Evolutionary conservation across 2,329 filamentous ascomycete genomes (phyloP), one percentile per base, ranked within the genome.

Genomic region (Thermomyces lanuginosus): DNA sequence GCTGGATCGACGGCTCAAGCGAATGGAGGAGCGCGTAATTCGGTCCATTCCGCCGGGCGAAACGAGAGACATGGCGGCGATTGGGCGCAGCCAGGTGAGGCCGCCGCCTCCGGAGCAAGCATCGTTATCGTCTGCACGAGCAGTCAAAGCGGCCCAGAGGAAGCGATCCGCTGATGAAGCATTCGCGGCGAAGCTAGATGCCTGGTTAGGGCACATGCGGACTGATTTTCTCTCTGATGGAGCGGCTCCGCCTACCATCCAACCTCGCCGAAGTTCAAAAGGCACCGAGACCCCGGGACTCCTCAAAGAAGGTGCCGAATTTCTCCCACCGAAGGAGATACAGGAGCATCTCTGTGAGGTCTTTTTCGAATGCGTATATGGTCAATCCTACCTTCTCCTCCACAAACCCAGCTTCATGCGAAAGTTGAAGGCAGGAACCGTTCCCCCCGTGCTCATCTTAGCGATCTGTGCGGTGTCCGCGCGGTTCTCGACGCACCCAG

Each of bases 401-500:
- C 89, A 98, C 55, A 95, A 93, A 48, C 86, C 89, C 19, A 95
- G 84, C 48, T 95, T 91, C 49, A 92, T 95, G 78, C 70, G 84
- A 33, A 82, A 82, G 28, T 35, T 48, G 35, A 81, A 76, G 42
- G 67, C 74, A 32, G 77, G 79, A 16, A 75, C 76, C 1, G 61
- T 95, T 8, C 86, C 89, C 1, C 89, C 89, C 1, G 86, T 95
- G 7, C 61, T 98, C 8, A 72, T 91, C 28, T 66, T 98, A n/a
- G 82, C 86, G 5, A 80, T 98, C 6, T 95, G 89, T 52, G 86
- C 86, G 12, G 74, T 95, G 22, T 81, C 89, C n/a, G 86, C 86
- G 20, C 76, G 89, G 21, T 98, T 95, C 47, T 92, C 86, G 1
- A 80, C 73, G 11, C 86, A 92, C 48, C 82, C 86, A 0, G 74